Base-by-base conservation (phyloP, 352 stramenopile genomes). In the Globisporangium spiculum region DNA sequence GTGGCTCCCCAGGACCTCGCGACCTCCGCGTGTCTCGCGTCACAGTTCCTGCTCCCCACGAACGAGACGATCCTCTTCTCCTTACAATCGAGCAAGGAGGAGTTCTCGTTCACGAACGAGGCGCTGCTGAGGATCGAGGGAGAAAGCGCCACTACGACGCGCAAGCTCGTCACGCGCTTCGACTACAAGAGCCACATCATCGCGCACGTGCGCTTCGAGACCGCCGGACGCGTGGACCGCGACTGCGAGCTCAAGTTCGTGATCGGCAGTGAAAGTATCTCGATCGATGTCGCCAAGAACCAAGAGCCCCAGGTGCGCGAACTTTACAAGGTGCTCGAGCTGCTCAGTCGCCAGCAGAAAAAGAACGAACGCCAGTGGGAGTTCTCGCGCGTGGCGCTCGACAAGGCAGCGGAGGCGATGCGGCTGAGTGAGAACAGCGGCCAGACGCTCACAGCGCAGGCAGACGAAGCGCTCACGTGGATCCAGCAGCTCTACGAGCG, bases 291-390 rank as follows among this genome's bases (percentile, higher is more conserved):
- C 50, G 73, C 72, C 32, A 84, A 75, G 48, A 67, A 60, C 14
- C 76, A 90, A 7, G 70, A 78, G 18, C 58, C 56, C 1, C 71
- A 66, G 0, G 72, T 71, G 38, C 63, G 68, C 24, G 64, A 77
- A 6, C 83, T 84, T 62, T 86, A 85, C 79, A 86, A 86, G 67
- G 79, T 86, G 22, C 58, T 90, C n/a, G 73, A 78, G 66, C 58
- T 87, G 30, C 66, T 90, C 44, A 68, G 72, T 34, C 81, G 81
- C n/a, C 66, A 64, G 20, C 80, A 90, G 56, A 66, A 68, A 34
- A 54, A 53, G 26, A 86, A 84, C 66, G 67, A 76, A 22, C 74
- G 69, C 27, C 60, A 61, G 32, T 90, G 81, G 81, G 81, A 90
- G 44, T 60, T 88, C 48, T 76, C 72, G 46, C 81, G 77, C 30